Percentiles rank a stretch among this genome's conserved stretches.
phyloP scores from a whole-genome alignment of 345 rosid genomes.

The Mangifera indica region DNA sequence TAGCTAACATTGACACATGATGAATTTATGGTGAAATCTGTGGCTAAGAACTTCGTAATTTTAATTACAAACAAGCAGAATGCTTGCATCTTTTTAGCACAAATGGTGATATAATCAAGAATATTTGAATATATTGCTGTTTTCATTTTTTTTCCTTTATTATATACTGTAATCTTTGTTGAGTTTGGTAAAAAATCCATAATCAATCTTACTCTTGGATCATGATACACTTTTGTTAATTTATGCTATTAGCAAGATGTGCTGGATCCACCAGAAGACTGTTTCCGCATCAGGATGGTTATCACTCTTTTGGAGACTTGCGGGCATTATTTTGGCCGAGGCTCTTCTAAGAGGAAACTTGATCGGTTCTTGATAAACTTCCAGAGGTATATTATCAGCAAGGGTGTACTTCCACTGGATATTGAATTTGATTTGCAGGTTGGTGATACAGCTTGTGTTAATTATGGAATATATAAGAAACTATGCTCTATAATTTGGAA shows the following conservation, averaged over 20 bases:
- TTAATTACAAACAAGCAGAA: background rate
- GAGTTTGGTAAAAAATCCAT: background rate
- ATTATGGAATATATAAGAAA: background rate
- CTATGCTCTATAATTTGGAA: background rate
- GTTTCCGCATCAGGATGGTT: slow-evolving; percentile 95
- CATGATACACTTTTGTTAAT: slow-evolving; percentile 15
- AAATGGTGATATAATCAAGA: background rate
- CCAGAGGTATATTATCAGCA: slow-evolving; percentile 91
- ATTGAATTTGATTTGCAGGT: slow-evolving; percentile 98
- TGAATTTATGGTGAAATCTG: too few species aligned
- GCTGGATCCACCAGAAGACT: slow-evolving; percentile 95
- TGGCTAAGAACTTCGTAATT: background rate
- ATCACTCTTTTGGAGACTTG: slow-evolving; percentile 91
- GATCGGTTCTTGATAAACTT: slow-evolving; percentile 88
- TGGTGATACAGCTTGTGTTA: slow-evolving; percentile 22
- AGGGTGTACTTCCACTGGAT: slow-evolving; percentile 79
- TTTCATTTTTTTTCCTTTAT: background rate
- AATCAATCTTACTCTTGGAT: slow-evolving; percentile 13
- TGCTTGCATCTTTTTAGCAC: background rate
- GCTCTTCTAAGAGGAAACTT: slow-evolving; percentile 95
- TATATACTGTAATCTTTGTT: background rate
- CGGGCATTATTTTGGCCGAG: slow-evolving; percentile 96
- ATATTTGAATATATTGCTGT: background rate
- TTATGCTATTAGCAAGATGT: slow-evolving; percentile 74
- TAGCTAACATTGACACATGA: background rate